phyloP scores from a whole-genome alignment of 768 basidiomycete species.

The Paxillus involutus region DNA sequence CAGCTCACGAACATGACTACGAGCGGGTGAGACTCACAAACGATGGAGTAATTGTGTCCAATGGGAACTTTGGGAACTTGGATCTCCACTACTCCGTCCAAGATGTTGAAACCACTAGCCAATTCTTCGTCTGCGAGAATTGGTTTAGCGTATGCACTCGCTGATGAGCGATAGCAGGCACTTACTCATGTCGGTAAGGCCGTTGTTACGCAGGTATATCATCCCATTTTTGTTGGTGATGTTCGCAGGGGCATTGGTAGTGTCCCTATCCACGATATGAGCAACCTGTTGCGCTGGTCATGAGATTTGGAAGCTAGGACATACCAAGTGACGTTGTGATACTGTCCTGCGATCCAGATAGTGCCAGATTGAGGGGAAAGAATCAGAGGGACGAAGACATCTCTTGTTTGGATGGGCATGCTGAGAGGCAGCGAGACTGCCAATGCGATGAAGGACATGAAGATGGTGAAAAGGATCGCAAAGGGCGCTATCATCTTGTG shows the following conservation, averaged over 20 bases:
- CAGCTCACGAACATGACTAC: not conserved
- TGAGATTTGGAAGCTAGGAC: not conserved
- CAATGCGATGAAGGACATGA: conserved; percentile 14
- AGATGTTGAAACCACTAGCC: conserved; percentile 29
- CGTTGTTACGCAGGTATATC: conserved; percentile 27
- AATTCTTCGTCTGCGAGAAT: conserved; percentile 20
- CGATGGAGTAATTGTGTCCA: conserved; percentile 32
- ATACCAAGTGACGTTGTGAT: conserved; percentile 31
- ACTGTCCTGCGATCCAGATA: conserved; percentile 22
- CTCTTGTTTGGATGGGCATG: conserved; percentile 2
- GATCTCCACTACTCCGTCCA: conserved; percentile 23
- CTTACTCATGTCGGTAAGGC: conserved; percentile 23
- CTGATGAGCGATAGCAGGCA: conserved; percentile 4
- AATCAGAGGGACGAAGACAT: conserved; percentile 29
- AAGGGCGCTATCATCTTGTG: conserved; percentile 7
- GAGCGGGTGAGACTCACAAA: conserved; percentile 21
- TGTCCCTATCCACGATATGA: conserved; percentile 28
- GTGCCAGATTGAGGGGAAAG: conserved; percentile 18
- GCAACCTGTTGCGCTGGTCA: not conserved
- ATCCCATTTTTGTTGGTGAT: conserved; percentile 34
- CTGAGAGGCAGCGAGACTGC: conserved; percentile 10
- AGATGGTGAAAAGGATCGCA: conserved; percentile 13
- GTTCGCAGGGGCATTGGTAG: conserved; percentile 17
- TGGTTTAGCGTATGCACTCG: conserved; percentile 2
- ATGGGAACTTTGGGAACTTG: conserved; percentile 28